Conservation (phyloP, 2,329 filamentous ascomycete species). For the Colletotrichum costaricense region DNA sequence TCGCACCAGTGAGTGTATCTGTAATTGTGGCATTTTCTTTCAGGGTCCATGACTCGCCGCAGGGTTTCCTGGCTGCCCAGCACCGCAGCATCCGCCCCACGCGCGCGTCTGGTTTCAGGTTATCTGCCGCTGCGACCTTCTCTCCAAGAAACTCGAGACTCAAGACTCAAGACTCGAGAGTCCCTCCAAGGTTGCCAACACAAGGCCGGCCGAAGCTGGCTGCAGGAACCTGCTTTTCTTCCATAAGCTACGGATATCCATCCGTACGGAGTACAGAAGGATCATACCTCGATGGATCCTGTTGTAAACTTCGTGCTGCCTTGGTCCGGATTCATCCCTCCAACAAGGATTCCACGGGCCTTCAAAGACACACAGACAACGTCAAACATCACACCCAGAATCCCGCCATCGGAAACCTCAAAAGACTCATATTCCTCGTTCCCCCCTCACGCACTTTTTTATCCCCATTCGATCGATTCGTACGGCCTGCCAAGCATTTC, state of each 20-base stretch:
- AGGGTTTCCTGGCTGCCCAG: background rate
- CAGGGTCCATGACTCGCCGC: constrained; percentile 14
- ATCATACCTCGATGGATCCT: too few relatives aligned
- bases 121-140: background rate
- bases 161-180: too few relatives aligned
- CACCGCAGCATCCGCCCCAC: background rate
- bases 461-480: background rate
- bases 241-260: too few relatives aligned
- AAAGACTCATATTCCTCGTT: background rate
- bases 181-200: too few relatives aligned
- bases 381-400: background rate
- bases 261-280: too few relatives aligned
- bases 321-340: background rate
- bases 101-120: constrained; percentile 14
- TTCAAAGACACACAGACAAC: background rate
- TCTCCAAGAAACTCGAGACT: too few relatives aligned
- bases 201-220: too few relatives aligned
- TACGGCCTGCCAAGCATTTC: too few relatives aligned
- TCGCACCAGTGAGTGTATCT: too few relatives aligned
- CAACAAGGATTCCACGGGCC: background rate
- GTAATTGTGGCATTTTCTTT: background rate
- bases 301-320: background rate
- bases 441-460: background rate
- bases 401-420: background rate
- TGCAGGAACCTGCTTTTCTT: too few relatives aligned